Evolutionary conservation across 2,329 filamentous ascomycete species (phyloP).

Genomic region (Akanthomyces muscarius): DNA sequence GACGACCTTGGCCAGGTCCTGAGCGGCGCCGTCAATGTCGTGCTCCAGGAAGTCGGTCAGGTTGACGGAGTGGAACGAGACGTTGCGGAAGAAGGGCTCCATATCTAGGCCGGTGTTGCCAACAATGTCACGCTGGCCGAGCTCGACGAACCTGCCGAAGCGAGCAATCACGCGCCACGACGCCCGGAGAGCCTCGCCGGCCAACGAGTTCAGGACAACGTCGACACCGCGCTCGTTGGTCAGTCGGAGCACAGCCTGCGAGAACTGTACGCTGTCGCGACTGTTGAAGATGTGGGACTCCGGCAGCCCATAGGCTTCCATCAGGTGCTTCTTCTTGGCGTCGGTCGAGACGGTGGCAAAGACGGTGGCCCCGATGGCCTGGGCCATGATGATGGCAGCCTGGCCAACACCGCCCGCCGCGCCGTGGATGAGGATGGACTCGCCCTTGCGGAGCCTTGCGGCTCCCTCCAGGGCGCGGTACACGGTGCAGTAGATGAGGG

Average conservation of each 20-base stretch:
- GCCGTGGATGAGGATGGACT: slow-evolving; percentile 35
- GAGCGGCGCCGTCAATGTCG: slow-evolving; percentile 25
- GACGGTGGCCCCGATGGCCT: slow-evolving; percentile 31
- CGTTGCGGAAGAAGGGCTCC: slow-evolving; percentile 32
- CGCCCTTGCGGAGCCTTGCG: slow-evolving; percentile 21
- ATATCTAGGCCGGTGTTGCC: too few relatives aligned
- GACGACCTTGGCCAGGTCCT: slow-evolving; percentile 21
- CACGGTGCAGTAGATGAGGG: slow-evolving; percentile 28
- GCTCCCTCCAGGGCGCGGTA: slow-evolving; percentile 25
- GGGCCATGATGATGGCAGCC: slow-evolving; percentile 35
- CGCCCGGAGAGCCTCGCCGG: slow-evolving; percentile 27
- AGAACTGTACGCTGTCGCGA: slow-evolving; percentile 29
- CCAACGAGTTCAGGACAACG: slow-evolving; percentile 30
- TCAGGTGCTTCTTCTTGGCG: slow-evolving; percentile 28
- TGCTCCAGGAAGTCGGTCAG: slow-evolving; percentile 23
- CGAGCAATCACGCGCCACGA: slow-evolving; percentile 31
- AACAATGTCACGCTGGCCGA: slow-evolving; percentile 36
- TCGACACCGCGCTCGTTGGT: slow-evolving; percentile 31
- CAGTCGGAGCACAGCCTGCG: slow-evolving; percentile 22
- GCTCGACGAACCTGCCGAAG: slow-evolving; percentile 34
- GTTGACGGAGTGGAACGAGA: slow-evolving; percentile 38
- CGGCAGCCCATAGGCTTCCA: slow-evolving; percentile 25
- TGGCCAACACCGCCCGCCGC: slow-evolving; percentile 36
- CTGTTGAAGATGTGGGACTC: slow-evolving; percentile 34
- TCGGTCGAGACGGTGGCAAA: slow-evolving; percentile 36